phyloP scores from a whole-genome alignment of 176 grass and related monocot species.

The Lolium rigidum region DNA sequence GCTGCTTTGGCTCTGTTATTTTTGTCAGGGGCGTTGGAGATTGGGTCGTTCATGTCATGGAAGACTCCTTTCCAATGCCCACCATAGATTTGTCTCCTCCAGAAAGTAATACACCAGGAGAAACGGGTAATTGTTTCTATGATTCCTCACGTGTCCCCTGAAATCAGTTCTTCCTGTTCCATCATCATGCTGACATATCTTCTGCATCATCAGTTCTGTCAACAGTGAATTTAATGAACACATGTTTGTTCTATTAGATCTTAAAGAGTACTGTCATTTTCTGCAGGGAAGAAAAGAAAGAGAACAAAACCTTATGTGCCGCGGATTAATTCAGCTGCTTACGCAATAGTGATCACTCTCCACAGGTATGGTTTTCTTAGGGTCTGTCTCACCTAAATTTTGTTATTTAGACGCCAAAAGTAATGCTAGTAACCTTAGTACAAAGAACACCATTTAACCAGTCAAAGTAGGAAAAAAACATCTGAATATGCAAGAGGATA shows the following conservation, averaged over 20 bases:
- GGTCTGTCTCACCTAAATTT: background rate
- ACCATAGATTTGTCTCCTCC: constrained; percentile 35
- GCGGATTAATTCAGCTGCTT: constrained; percentile 70
- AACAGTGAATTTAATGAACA: background rate
- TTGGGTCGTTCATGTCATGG: constrained; percentile 75
- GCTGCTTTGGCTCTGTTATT: constrained; percentile 4
- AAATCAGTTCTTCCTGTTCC: constrained; percentile 9
- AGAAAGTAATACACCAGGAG: constrained; percentile 35
- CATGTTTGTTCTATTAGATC: background rate
- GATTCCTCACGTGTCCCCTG: background rate
- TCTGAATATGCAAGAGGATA: constrained; percentile 15
- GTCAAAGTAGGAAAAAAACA: constrained; percentile 10
- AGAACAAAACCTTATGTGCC: constrained; percentile 66
- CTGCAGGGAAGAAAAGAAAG: constrained; percentile 66
- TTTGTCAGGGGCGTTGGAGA: constrained; percentile 70
- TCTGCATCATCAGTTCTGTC: background rate
- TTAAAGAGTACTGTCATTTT: constrained; percentile 22
- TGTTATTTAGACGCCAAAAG: background rate
- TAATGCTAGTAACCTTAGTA: background rate
- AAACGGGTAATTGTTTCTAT: constrained; percentile 37
- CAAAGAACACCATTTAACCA: constrained; percentile 8
- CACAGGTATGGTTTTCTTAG: constrained; percentile 51
- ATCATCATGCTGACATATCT: background rate
- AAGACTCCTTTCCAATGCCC: constrained; percentile 62
- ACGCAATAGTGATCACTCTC: constrained; percentile 82